phyloP scores from a whole-genome alignment of 495 filamentous ascomycete species.

The Hapsidospora chrysogenum region DNA sequence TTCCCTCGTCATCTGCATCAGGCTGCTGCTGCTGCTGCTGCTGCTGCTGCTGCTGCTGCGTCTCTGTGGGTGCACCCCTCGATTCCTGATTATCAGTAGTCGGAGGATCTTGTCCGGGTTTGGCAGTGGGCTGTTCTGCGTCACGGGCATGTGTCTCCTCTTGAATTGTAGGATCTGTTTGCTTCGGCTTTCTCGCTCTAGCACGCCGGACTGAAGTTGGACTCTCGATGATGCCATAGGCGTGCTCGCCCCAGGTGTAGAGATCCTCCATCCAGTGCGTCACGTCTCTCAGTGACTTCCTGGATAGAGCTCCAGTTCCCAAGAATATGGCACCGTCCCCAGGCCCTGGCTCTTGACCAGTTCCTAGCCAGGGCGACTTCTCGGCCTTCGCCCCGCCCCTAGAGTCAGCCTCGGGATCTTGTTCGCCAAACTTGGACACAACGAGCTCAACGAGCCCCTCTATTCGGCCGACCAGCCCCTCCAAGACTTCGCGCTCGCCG shows the following conservation, averaged over 20 bases:
- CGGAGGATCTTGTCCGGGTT: too few relatives aligned
- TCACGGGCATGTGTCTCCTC: too few relatives aligned
- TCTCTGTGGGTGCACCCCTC: neutral
- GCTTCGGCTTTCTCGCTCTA: neutral
- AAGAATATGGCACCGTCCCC: conserved; percentile 76
- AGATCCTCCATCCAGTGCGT: conserved; percentile 74
- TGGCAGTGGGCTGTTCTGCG: too few relatives aligned
- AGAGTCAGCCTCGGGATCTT: conserved; percentile 5
- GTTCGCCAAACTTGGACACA: conserved; percentile 68
- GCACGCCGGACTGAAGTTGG: conserved; percentile 35
- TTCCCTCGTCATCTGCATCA: conserved; percentile 7
- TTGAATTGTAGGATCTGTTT: too few relatives aligned
- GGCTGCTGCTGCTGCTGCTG: neutral
- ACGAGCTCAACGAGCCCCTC: conserved; percentile 67
- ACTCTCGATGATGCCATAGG: conserved; percentile 69
- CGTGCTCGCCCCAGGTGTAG: conserved; percentile 56
- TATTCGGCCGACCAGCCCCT: conserved; percentile 55
- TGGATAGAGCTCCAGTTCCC: conserved; percentile 51
- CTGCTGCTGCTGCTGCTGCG: neutral
- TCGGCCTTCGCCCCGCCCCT: conserved; percentile 7
- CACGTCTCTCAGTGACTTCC: conserved; percentile 45
- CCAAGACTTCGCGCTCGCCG: conserved; percentile 78
- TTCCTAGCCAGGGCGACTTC: conserved; percentile 44
- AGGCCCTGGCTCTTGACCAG: conserved; percentile 40
- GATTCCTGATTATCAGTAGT: neutral